phyloP scores from a whole-genome alignment of 306 rosid genomes.

The Erythrophleum fordii region DNA sequence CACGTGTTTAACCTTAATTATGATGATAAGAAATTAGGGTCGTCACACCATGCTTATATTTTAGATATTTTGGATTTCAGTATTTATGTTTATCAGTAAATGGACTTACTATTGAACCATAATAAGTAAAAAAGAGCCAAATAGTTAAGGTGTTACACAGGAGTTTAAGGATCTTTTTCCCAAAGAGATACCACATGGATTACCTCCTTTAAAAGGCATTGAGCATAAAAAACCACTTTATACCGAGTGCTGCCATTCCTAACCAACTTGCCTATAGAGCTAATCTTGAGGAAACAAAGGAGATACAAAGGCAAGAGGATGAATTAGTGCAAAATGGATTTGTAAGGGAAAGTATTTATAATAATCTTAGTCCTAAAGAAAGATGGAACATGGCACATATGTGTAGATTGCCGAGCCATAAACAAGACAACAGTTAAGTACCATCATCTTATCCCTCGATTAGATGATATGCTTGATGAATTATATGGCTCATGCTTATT shows the following conservation, averaged over 20 bases:
- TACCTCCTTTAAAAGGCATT: neutral
- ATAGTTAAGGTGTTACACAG: no score
- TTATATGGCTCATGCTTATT: neutral
- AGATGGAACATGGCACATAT: neutral
- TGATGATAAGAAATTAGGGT: no score
- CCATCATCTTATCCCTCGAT: neutral
- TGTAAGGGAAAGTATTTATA: neutral
- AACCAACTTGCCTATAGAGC: neutral
- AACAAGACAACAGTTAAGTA: neutral
- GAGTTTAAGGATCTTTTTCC: no score
- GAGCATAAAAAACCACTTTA: neutral
- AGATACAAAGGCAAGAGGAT: neutral
- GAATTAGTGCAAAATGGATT: neutral
- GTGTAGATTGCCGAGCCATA: neutral
- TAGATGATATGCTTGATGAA: neutral
- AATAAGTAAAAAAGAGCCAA: no score
- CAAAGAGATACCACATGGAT: neutral
- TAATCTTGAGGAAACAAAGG: neutral
- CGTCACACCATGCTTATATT: no score
- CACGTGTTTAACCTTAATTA: no score
- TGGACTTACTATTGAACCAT: no score
- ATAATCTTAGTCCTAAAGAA: neutral
- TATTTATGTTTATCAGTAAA: no score
- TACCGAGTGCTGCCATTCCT: neutral
- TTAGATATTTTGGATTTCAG: no score